Evolutionary conservation across 192 early-diverging fungal species (phyloP).

Genomic region (Backusella tuberculispora): DNA sequence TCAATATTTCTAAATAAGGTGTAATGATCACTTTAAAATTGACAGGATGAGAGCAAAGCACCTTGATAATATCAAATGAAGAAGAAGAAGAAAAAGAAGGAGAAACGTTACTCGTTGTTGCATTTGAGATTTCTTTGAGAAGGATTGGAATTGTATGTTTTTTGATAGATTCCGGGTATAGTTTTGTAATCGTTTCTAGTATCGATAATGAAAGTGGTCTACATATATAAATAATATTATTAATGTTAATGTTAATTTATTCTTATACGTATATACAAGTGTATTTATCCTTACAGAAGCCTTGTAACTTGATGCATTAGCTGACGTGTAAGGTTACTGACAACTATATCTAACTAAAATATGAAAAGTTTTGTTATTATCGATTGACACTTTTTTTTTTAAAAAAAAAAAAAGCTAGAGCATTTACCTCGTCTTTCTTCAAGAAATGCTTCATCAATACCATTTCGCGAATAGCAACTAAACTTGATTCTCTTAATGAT

Average conservation of each 20-base stretch:
- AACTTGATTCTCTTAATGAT: conserved; percentile 59
- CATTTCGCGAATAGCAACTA: conserved; percentile 72
- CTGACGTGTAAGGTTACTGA: neutral
- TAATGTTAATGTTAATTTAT: neutral
- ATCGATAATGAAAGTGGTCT: conserved; percentile 18
- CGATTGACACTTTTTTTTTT: neutral
- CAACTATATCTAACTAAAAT: conserved; percentile 14
- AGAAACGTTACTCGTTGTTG: too few species aligned
- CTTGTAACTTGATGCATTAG: neutral
- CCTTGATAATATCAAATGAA: neutral
- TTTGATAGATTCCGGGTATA: neutral
- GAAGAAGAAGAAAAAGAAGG: too few species aligned
- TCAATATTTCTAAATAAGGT: conserved; percentile 17
- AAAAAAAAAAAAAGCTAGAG: neutral
- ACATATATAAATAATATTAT: neutral
- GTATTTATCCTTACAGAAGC: neutral
- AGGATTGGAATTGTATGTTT: conserved; percentile 22
- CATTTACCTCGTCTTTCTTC: conserved; percentile 52
- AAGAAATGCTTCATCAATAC: conserved; percentile 66
- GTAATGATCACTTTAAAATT: conserved; percentile 15
- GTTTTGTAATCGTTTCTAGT: conserved; percentile 17
- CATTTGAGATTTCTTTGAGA: neutral
- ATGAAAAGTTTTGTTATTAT: too few species aligned
- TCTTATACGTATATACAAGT: neutral
- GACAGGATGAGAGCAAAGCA: neutral